Evolutionary conservation across 805 yeast species (phyloP), one percentile per base, ranked within the genome.

Genomic region (Suhomyces vadensis): DNA sequence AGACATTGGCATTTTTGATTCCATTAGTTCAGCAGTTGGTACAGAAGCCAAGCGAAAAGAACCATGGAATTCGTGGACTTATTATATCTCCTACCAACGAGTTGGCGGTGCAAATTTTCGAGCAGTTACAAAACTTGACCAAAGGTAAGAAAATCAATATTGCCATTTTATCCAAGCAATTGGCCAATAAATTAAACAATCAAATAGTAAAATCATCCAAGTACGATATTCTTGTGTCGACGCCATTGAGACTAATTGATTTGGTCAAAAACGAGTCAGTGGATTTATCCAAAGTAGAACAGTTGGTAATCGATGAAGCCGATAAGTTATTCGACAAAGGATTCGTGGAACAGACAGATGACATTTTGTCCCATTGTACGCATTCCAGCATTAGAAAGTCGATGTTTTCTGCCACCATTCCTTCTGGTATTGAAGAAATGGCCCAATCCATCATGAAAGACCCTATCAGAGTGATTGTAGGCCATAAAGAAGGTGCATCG

Each of bases 61-160:
- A 66, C 44, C 63, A 70, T 46, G 87, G 86, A 1, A 71, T 87
- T 7, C 74, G 85, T 52, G 95, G 95, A 0, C 67, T 94, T 41
- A 79, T 94, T 6, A 78, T 94, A 8, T 83, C 97, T 0, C 99
- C 99, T 23, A 94, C 99, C 1, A 90, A 90, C 52, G 99, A 94
- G 65, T 77, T 94, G 56, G 94, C 98, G 0, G 74, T 77, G 23
- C 99, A 94, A 70, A 91, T 89, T 21, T 83, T 76, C 60, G 76
- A 80, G 37, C 88, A 87, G 56, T 74, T 88, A 49, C 71, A 71
- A 37, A 78, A 74, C 44, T 70, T 94, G 37, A 69, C 81, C 29
- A 69, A 64, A 39, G 87, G 82, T 3, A 74, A 75, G 48, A 75
- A 74, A 44, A 60, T 90, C 41, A 79, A 77, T 38, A 70, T 81